Conservation (phyloP, 225 moss, liverwort and hornwort genomes). For the Pseudoscleropodium purum region DNA sequence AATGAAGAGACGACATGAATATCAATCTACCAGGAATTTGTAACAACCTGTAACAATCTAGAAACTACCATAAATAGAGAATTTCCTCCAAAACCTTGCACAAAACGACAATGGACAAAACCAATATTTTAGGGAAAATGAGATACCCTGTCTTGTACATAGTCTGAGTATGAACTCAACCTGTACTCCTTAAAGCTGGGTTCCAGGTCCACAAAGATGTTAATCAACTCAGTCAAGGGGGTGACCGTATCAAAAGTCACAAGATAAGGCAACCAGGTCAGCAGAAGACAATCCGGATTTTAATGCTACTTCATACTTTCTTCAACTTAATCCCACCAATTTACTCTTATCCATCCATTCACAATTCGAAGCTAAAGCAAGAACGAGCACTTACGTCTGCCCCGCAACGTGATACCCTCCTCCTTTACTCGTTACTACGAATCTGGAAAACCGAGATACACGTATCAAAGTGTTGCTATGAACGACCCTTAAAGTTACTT, state of each 20-base stretch:
- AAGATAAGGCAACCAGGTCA: background rate
- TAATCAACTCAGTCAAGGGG: background rate
- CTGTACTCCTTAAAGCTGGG: conserved; percentile 41
- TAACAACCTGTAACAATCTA: background rate
- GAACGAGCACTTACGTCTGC: conserved; percentile 6
- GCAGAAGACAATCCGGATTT: background rate
- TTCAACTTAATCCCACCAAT: background rate
- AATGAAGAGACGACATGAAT: background rate
- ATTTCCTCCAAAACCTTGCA: background rate
- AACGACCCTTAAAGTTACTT: background rate
- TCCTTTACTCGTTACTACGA: conserved; percentile 26
- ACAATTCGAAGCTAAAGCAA: background rate
- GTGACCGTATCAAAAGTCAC: background rate
- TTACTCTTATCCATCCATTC: background rate
- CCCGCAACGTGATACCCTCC: conserved; percentile 26
- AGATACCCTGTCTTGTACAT: conserved; percentile 20
- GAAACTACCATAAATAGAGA: background rate
- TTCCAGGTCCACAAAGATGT: background rate
- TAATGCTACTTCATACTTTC: background rate
- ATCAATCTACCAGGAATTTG: background rate
- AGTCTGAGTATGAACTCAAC: conserved; percentile 23
- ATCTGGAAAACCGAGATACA: conserved; percentile 4
- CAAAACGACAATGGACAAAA: background rate
- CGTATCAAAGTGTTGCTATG: background rate
- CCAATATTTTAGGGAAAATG: too few relatives aligned